phyloP scores from a whole-genome alignment of 2,329 filamentous ascomycete species.

The Ophiostoma novo-ulmi region DNA sequence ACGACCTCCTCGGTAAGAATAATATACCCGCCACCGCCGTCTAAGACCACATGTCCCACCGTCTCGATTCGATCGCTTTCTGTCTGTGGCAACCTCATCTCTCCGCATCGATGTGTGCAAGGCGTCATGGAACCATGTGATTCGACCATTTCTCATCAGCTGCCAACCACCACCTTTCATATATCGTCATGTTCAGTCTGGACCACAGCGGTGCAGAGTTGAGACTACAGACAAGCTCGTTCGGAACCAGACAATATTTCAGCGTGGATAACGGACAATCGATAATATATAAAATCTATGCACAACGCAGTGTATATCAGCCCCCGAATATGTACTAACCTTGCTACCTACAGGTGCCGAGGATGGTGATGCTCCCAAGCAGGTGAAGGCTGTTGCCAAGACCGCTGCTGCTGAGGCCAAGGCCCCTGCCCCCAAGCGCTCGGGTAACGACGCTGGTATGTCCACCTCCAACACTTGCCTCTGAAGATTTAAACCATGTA shows the following conservation, averaged over 20 bases:
- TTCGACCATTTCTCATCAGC: no score
- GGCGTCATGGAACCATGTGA: no score
- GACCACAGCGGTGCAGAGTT: no score
- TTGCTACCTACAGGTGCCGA: conserved; percentile 50
- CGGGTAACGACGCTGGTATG: conserved; percentile 85
- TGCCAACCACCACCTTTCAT: no score
- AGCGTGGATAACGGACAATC: no score
- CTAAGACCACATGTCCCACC: background rate
- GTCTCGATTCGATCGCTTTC: background rate
- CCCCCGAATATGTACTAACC: conserved; percentile 3
- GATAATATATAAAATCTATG: no score
- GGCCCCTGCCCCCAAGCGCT: conserved; percentile 51
- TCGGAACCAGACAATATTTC: no score
- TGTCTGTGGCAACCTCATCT: conserved; percentile 6
- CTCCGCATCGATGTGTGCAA: background rate
- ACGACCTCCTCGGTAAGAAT: conserved; percentile 87
- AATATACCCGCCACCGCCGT: background rate
- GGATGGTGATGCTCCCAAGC: conserved; percentile 66
- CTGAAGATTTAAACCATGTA: background rate
- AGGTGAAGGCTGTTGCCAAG: conserved; percentile 77
- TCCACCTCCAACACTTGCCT: conserved; percentile 1
- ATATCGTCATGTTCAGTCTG: no score
- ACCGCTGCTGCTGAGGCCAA: conserved; percentile 69
- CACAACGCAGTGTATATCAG: no score
- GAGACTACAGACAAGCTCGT: no score